Base-by-base conservation (phyloP, 331 rosid genomes). In the Quercus tomentella region DNA sequence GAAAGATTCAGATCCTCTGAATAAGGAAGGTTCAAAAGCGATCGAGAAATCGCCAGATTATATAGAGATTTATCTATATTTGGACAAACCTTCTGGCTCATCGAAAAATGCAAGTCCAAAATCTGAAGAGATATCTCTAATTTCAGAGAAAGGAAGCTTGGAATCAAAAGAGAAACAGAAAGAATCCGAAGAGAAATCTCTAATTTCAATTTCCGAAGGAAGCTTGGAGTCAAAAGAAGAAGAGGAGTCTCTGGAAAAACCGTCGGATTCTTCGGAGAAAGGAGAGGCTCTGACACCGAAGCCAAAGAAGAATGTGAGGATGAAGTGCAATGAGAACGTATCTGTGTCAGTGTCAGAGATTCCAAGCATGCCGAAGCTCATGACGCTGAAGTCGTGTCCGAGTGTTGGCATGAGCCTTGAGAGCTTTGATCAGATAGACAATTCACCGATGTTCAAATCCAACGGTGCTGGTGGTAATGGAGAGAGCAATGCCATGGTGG, bases 401-500 rank as follows among this genome's bases (percentile, higher is more conserved):
- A 63, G 70, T 63, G 70, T 63, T 28, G 41, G 21, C 70, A 63
- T 18, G 70, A 63, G 30, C 11, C 70, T 63, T 63, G 70, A 63
- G 9, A 23, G 7, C 33, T 63, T 12, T 26, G 41, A 63, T 28
- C 20, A 2, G 37, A 63, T 26, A 16, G 70, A 63, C 21, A 16
- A 15, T 7, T 63, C 41, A 33, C 20, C 67, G 2, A 14, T 14
- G 54, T 49, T 49, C 54, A 49, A 5, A 49, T 49, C 54, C 54
- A 16, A 6, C 70, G 41, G 70, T 15, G 5, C 22, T 57, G 28
- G 63, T 10, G 28, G 28, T 58, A 21, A 21, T 10, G 66, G 16
- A 58, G 66, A 58, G 18, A 22, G 18, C 16, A 22, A 20, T 76
- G 78, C 54, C 12, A 80, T 80, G 83, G 56, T 55, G 76, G 70